Conservation (phyloP, 257 asterid species). For the Solanum paucissectum region DNA sequence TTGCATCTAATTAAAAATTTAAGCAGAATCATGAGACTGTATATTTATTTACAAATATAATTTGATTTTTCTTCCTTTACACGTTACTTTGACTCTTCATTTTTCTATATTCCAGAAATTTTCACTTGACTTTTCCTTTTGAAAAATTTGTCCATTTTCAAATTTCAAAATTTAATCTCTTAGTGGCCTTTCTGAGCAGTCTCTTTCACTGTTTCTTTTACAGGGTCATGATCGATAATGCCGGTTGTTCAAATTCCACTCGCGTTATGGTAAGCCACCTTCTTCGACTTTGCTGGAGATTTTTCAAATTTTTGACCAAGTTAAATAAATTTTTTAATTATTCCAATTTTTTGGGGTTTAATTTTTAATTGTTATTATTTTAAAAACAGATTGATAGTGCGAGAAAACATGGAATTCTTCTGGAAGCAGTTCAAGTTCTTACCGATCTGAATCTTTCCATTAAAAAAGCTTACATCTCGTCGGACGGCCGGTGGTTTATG, state of each 20-base stretch:
- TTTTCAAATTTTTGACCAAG: not conserved
- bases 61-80: constrained; percentile 5
- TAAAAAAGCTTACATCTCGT: constrained; percentile 83
- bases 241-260: constrained; percentile 75
- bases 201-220: not conserved
- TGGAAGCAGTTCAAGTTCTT: constrained; percentile 91
- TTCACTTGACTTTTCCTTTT: constrained; percentile 12
- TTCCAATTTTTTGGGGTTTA: not conserved
- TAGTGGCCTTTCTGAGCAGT: constrained; percentile 20
- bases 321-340: not conserved
- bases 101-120: not conserved
- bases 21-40: not conserved
- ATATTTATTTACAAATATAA: not conserved
- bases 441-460: constrained; percentile 91
- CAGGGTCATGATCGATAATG: constrained; percentile 98
- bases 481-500: constrained; percentile 99
- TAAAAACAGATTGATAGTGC: constrained; percentile 71
- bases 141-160: not conserved
- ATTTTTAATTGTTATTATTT: not conserved
- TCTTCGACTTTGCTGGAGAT: not conserved
- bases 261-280: constrained; percentile 62
- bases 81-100: constrained; percentile 19
- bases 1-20: not conserved
- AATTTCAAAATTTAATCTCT: not conserved
- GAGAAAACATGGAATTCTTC: constrained; percentile 77